Base-by-base conservation (phyloP, 352 stramenopile genomes). In the Phytophthora pseudosyringae region DNA sequence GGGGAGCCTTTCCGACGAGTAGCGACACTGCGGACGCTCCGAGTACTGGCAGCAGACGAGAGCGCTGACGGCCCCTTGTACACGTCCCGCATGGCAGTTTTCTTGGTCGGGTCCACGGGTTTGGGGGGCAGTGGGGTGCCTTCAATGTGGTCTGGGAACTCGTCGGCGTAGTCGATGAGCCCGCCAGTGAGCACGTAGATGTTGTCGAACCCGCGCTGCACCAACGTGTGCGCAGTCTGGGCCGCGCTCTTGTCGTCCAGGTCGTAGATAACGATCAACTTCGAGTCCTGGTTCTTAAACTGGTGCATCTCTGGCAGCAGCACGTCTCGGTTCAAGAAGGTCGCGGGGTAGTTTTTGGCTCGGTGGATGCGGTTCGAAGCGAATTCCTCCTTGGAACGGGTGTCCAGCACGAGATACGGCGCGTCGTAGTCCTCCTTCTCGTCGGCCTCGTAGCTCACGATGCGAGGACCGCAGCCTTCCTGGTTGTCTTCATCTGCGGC, bases 171-270 rank as follows among this genome's bases (percentile, higher is more conserved):
- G 64, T 89, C 78, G 9, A 85, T 67, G 1, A 93, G 48, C 0
- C 83, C 84, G 4, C 84, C 82, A 0, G 78, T 84, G 46, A 95
- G 84, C 35, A 95, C 79, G 70, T 91, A 93, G 31, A 95, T 73
- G 69, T 95, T 95, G 75, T 93, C 82, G 47, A 95, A 93, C 10
- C 86, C 86, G 11, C 84, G 83, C 64, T 95, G 86, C 11, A 91
- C 84, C 35, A 95, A 71, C 26, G 76, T 82, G 53, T 88, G 81
- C 0, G 86, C 86, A 0, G 83, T 90, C 51, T 87, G 76, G 21
- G 72, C 57, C 16, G 80, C 79, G 1, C 71, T 68, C 55, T 87
- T 91, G 35, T 93, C 86, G 49, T 93, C 84, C 52, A 87, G 44
- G 56, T 91, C 83, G 64, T 95, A 95, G 15, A 95, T 36, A 29